A percentile compares a stretch with the other conserved stretches of the same genome.
Evolutionary conservation across 768 basidiomycete genomes (phyloP).

Genomic region (Grammothele lineata): DNA sequence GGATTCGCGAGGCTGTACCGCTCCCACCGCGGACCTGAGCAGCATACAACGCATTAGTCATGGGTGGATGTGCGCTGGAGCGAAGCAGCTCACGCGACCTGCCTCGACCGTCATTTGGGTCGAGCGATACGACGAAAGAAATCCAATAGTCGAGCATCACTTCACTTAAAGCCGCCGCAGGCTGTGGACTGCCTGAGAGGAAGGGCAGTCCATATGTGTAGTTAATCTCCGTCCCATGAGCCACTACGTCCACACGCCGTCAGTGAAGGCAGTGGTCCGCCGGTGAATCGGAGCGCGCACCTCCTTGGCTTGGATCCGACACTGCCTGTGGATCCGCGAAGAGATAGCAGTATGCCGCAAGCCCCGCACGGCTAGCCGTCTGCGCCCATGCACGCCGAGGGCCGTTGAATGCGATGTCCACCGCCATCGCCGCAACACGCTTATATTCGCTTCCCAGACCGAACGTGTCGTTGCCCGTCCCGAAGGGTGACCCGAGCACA

Average conservation of each 20-base stretch:
- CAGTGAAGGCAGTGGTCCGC: too few relatives aligned
- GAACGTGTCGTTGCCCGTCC: slow-evolving; percentile 42
- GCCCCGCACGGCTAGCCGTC: slow-evolving; percentile 33
- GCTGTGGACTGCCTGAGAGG: too few relatives aligned
- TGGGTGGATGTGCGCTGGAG: too few relatives aligned
- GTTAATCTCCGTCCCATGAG: too few relatives aligned
- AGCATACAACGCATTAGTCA: too few relatives aligned
- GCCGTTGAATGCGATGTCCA: slow-evolving; percentile 37
- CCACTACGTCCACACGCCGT: too few relatives aligned
- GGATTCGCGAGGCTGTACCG: too few relatives aligned
- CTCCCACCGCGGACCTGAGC: too few relatives aligned
- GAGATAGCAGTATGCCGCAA: slow-evolving; percentile 38
- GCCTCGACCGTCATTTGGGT: slow-evolving; percentile 40
- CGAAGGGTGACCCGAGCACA: slow-evolving; percentile 41
- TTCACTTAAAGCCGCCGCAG: too few relatives aligned
- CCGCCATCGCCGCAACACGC: slow-evolving; percentile 33
- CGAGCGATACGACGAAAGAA: slow-evolving; percentile 39
- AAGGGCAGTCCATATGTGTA: too few relatives aligned
- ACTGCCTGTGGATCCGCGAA: slow-evolving; percentile 35
- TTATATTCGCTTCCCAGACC: slow-evolving; percentile 38
- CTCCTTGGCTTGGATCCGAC: slow-evolving; percentile 2
- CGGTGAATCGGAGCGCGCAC: background rate
- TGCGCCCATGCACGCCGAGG: slow-evolving; percentile 37
- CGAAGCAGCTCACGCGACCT: too few relatives aligned
- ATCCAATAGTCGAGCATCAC: slow-evolving; percentile 43